Base-by-base conservation (phyloP, 495 filamentous ascomycete genomes). In the Viridothelium virens region DNA sequence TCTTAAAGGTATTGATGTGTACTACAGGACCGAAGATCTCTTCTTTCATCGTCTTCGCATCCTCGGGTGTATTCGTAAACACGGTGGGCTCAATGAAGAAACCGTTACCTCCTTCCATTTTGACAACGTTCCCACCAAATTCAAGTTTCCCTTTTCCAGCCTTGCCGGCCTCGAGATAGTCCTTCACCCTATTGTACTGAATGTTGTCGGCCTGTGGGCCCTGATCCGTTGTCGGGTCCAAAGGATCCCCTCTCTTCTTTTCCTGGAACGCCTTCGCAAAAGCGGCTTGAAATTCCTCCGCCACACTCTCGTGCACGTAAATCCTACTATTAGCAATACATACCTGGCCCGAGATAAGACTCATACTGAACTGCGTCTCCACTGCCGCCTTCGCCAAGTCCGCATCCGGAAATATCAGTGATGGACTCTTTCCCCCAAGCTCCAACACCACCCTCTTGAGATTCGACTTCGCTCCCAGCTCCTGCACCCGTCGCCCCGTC, bases 281-380 rank as follows among this genome's bases (percentile, higher is more conserved):
- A 12, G 70, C 68, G 1, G 62, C 67, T 53, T 68, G 68, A 68
- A 74, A 77, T 56, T 75, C 68, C 9, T 75, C 70, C 1, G 69
- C 64, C 25, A 77, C 68, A 14, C 63, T 76, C 14, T 77, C 73
- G n/a, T 79, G 76, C 18, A 79, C 75, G 65, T 77, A 78, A 34
- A 78, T 67, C 7, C 77, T 71, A 33, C 65, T 71, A 59, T 70
- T 75, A n/a, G 77, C 75, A 61, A 74, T 70, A 67, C 71, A 73
- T 4, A 70, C 71, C 63, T 79, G 77, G 50, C 77, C 77, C 18
- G 63, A 66, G 63, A 71, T 67, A 33, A 67, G 62, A 12, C 63
- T 62, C 37, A 78, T 73, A 44, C 66, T 67, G 38, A 56, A 56
- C 1, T 63, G 71, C 0, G 75, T 72, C 34, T 72, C 68, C 34